Base-by-base conservation (phyloP, 371 early-diverging fungal genomes). In the Mucor plumbeus region DNA sequence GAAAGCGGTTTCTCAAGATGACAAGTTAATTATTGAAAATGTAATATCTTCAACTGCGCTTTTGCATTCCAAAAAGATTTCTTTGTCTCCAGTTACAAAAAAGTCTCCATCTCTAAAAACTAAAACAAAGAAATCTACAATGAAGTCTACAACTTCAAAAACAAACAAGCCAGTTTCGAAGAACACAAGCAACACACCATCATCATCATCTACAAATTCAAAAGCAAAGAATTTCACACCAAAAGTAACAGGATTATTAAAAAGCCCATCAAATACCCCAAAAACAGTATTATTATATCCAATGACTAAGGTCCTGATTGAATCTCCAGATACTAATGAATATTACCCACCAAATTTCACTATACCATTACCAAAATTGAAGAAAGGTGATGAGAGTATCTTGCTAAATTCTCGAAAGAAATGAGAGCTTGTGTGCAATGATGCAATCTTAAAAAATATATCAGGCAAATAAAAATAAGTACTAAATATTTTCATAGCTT, bases 321-420 rank as follows among this genome's bases (percentile, higher is more conserved):
- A 50, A 26, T 19, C 10, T 8, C 26, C 9, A 4, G 21, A 21
- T 21, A 19, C 8, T 11, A 8, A 26, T 3, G n/a, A 26, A 7
- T 50, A 50, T 50, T 21, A 9, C 10, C 50, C 50, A 50, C 21
- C 7, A 6, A 11, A 8, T 3, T 21, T 50, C 26, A 50, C 11
- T 50, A 50, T 50, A 26, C 50, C 50, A 50, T 26, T 50, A 26
- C 50, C 50, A 50, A 50, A 50, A 11, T 21, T 50, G 17, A 19
- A 50, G 13, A 3, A 19, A 5, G 19, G 19, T 19, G 50, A 50
- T 50, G 26, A 50, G 21, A 50, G 21, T 11, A 26, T 50, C 26
- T 21, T 50, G 26, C 5, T 50, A 26, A 50, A 50, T 21, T 50
- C 50, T 21, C 26, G 26, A 26, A 26, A 26, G 26, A 3, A 26